Evolutionary conservation across 495 filamentous ascomycete genomes (phyloP).

Genomic region (Ramalina peruviana): DNA sequence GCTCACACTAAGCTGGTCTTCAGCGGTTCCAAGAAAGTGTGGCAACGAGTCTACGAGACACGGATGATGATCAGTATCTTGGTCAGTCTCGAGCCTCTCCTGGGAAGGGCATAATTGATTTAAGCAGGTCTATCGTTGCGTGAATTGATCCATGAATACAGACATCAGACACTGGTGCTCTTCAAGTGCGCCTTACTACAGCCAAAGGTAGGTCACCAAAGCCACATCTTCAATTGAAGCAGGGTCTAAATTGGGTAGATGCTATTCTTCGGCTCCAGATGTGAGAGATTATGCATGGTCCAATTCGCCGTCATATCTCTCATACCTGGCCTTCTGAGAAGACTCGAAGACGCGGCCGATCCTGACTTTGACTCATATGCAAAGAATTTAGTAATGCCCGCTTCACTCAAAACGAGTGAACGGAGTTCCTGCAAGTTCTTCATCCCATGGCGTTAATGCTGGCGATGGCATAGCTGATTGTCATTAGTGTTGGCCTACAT

Average conservation of each 20-base stretch:
- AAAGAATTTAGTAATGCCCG: conserved; percentile 57
- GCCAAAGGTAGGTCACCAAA: conserved; percentile 58
- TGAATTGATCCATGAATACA: conserved; percentile 87
- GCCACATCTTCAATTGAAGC: neutral
- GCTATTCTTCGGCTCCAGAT: conserved; percentile 94
- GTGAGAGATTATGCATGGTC: conserved; percentile 92
- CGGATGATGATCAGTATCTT: conserved; percentile 71
- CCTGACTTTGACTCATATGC: conserved; percentile 78
- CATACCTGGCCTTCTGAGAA: conserved; percentile 77
- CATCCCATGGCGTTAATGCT: neutral
- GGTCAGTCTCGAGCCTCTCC: conserved; percentile 32
- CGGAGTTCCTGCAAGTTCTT: conserved; percentile 50
- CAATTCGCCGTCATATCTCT: conserved; percentile 92
- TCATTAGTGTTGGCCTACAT: conserved; percentile 68
- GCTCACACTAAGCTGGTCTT: conserved; percentile 14
- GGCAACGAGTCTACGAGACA: conserved; percentile 46
- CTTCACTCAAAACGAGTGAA: conserved; percentile 82
- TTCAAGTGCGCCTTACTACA: conserved; percentile 89
- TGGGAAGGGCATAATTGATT: conserved; percentile 11
- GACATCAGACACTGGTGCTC: conserved; percentile 81
- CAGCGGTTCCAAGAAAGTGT: conserved; percentile 85
- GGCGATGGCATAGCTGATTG: conserved; percentile 17
- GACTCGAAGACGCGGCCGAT: conserved; percentile 81
- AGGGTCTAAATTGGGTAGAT: conserved; percentile 45
- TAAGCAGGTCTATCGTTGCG: conserved; percentile 60